Evolutionary conservation across 257 asterid species (phyloP).

Genomic region (Gardenia jasminoides): DNA sequence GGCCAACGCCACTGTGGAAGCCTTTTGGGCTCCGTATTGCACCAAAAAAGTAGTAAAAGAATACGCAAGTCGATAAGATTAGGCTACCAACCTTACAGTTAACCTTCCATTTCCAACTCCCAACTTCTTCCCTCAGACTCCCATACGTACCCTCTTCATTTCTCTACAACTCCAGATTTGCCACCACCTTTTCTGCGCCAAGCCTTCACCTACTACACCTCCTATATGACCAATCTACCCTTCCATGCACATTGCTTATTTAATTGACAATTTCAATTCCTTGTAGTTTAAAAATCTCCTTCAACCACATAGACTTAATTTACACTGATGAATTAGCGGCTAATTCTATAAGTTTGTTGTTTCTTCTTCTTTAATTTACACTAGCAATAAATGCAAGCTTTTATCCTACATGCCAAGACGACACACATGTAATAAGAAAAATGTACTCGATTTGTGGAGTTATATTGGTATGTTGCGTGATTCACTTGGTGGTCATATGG

Average conservation of each 20-base stretch:
- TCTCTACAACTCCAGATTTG: background rate
- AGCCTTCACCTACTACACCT: slow-evolving; percentile 20
- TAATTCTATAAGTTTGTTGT: background rate
- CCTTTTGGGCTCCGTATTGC: background rate
- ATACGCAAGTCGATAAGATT: slow-evolving; percentile 39
- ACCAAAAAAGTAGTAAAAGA: too few species aligned
- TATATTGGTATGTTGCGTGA: too few species aligned
- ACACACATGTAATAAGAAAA: too few species aligned
- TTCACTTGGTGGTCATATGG: too few species aligned
- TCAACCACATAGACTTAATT: background rate
- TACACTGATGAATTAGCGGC: background rate
- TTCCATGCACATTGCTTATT: background rate
- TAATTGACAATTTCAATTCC: background rate
- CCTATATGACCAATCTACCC: slow-evolving; percentile 7
- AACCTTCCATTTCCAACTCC: slow-evolving; percentile 49
- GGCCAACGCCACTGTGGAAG: slow-evolving; percentile 24
- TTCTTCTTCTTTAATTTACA: background rate
- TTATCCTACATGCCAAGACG: too few species aligned
- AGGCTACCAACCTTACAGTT: slow-evolving; percentile 77
- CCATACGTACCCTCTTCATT: background rate
- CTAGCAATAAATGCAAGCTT: background rate
- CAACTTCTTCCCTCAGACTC: background rate
- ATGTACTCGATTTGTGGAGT: too few species aligned
- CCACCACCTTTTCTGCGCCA: too few species aligned
- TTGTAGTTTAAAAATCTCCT: background rate